Conservation (phyloP, 805 yeast species). For the Lipomyces sp. region DNA sequence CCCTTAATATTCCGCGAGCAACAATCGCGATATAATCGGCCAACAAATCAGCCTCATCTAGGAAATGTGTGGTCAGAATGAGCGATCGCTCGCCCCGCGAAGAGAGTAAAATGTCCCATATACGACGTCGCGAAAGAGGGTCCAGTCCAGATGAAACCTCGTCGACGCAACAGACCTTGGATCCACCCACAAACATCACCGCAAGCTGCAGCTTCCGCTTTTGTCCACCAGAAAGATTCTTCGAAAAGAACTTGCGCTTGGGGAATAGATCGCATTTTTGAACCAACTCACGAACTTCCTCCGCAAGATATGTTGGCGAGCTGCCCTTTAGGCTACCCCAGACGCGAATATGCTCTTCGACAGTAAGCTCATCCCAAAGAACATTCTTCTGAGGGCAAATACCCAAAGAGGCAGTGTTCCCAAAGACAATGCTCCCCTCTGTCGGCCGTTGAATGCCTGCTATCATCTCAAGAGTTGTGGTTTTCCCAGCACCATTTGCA, state of each 20-base stretch:
- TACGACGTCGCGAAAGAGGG: conserved; percentile 46
- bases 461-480: conserved; percentile 48
- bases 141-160: conserved; percentile 49
- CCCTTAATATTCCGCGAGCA: conserved; percentile 44
- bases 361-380: conserved; percentile 47
- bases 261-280: conserved; percentile 43
- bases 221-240: conserved; percentile 46
- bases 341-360: conserved; percentile 44
- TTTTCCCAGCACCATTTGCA: conserved; percentile 49
- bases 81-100: conserved; percentile 43
- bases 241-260: conserved; percentile 39
- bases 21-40: conserved; percentile 46
- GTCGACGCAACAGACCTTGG: conserved; percentile 46
- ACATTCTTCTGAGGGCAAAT: conserved; percentile 48
- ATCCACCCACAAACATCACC: conserved; percentile 47
- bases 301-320: conserved; percentile 26
- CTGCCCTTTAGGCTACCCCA: conserved; percentile 47
- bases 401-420: conserved; percentile 41
- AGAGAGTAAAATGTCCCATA: conserved; percentile 46
- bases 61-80: conserved; percentile 46
- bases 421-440: conserved; percentile 40
- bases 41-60: conserved; percentile 48
- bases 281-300: conserved; percentile 37
- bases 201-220: conserved; percentile 48
- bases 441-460: conserved; percentile 45